Evolutionary conservation across 1,284 basidiomycete genomes (phyloP), one percentile per base, ranked within the genome.

Genomic region (Puccinia hordei): DNA sequence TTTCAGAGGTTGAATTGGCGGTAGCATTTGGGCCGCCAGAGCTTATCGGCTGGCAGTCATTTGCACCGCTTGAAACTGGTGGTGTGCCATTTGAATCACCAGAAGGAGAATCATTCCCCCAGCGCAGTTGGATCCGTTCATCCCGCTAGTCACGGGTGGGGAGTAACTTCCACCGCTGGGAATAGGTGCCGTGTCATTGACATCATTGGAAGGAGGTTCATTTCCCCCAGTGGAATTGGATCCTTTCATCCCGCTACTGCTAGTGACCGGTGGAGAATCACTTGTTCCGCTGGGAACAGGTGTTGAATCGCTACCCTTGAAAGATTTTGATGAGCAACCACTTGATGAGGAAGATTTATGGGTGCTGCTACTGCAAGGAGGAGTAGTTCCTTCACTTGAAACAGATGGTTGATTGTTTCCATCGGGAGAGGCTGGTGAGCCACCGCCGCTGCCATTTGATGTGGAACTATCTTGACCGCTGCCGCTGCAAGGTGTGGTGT

Each of bases 331-430:
- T 22, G 61, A 63, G 17, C 33, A 35, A 12, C 61, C 61, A 41
- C 13, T n/a, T 63, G 61, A 63, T 19, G 61, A 63, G 30, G 61
- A 63, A 12, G 35, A 19, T 10, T n/a, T 35, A 19, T 41, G 33
- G 30, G 17, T 41, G 61, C 30, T 38, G 61, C 61, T 63, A n/a
- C 61, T 63, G 61, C 35, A 59, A 17, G 57, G 30, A 59, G 57
- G 8, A 59, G 27, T 17, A 13, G 13, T 59, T 33, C 30, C 27
- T 1, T 27, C 57, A 13, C 57, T 59, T 17, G 57, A 33, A 59
- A 33, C 57, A 59, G 57, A 24, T 17, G 27, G n/a, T 6, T 41
- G 4, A 22, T n/a, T 41, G 35, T 63, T 35, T 6, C 33, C 35
- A 17, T 63, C 35, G 30, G 61, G 35, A 41, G 61, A 41, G 17